These are phyloP conservation scores for Saccharomycopsis fibuligera DNA, from an alignment of 805 yeast genomes.

Conservation along the genomic window DNA sequence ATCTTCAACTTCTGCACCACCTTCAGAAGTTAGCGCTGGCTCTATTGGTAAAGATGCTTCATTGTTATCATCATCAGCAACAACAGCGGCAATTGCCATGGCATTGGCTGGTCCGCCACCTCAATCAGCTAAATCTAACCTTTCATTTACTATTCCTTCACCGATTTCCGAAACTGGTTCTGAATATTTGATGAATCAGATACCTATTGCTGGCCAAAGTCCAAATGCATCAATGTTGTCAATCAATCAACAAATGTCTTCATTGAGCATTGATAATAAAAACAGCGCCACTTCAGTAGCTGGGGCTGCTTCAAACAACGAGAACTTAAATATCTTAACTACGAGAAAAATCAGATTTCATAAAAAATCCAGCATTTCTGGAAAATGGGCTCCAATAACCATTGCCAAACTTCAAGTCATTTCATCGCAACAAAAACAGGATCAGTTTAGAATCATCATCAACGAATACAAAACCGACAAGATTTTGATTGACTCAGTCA, in stretches of 20 bases:
- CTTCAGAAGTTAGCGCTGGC: not conserved
- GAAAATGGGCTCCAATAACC: conserved; percentile 20
- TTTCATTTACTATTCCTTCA: not conserved
- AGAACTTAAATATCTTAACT: not conserved
- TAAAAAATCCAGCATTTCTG: conserved; percentile 19
- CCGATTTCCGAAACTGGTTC: conserved; percentile 3
- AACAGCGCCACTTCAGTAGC: too few relatives aligned
- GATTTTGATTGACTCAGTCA: conserved; percentile 14
- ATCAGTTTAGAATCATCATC: conserved; percentile 7
- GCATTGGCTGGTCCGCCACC: not conserved
- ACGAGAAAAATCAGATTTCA: conserved; percentile 18
- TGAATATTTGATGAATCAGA: not conserved
- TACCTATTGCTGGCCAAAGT: not conserved
- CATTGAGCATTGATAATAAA: too few relatives aligned
- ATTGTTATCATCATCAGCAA: too few relatives aligned
- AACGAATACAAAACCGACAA: conserved; percentile 16
- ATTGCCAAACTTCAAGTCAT: conserved; percentile 12
- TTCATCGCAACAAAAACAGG: not conserved
- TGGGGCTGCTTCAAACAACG: too few relatives aligned
- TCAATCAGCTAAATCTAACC: not conserved
- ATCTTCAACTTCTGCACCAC: conserved; percentile 9
- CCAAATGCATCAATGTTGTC: not conserved
- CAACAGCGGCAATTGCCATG: not conserved
- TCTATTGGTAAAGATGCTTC: not conserved
- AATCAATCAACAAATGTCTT: not conserved